Conservation (phyloP, 2,329 filamentous ascomycete genomes). For the Chaetomiaceae sp. region DNA sequence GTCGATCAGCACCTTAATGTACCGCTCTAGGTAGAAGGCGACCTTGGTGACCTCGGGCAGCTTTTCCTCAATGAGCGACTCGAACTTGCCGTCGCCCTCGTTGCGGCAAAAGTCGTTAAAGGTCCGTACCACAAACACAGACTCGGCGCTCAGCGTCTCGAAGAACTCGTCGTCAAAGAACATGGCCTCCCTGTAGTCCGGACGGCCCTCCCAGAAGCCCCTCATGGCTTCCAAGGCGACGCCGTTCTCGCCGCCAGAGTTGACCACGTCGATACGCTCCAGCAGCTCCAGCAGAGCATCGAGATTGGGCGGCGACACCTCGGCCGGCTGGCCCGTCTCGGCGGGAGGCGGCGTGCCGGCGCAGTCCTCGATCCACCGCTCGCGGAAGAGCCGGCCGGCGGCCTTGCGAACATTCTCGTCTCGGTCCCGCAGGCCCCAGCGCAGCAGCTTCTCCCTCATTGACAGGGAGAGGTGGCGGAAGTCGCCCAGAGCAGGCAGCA, state of each 20-base stretch:
- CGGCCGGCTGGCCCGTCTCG: conserved; percentile 51
- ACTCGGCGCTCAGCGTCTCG: conserved; percentile 77
- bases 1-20: conserved; percentile 65
- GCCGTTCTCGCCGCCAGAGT: conserved; percentile 82
- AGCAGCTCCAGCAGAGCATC: conserved; percentile 86
- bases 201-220: conserved; percentile 90
- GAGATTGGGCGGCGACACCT: conserved; percentile 61
- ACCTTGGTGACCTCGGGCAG: conserved; percentile 91
- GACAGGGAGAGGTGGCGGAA: conserved; percentile 89
- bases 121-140: conserved; percentile 82
- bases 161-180: conserved; percentile 71
- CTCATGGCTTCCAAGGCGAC: conserved; percentile 92
- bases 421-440: conserved; percentile 90
- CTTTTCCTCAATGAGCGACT: conserved; percentile 80
- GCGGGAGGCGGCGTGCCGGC: conserved; percentile 61
- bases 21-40: conserved; percentile 78
- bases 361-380: conserved; percentile 97
- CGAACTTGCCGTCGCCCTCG: conserved; percentile 68
- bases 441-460: conserved; percentile 90
- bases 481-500: conserved; percentile 85
- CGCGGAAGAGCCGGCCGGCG: conserved; percentile 81
- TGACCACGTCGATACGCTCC: conserved; percentile 89
- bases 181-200: conserved; percentile 71
- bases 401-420: conserved; percentile 94
- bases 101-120: conserved; percentile 90